Conservation (phyloP, 345 rosid species). For the Gossypium anomalum region DNA sequence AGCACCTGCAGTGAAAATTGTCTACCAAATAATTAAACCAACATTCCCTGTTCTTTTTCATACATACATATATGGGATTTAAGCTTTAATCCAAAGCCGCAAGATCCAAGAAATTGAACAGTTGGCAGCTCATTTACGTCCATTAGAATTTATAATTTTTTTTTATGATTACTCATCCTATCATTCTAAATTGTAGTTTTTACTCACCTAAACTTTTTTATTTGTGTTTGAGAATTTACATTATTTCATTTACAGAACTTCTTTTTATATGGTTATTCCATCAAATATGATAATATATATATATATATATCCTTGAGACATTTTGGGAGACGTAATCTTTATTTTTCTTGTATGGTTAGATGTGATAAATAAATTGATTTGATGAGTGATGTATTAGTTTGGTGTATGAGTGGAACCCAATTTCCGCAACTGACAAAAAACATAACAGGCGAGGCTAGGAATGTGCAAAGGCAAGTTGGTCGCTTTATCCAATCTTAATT, state of each 20-base stretch:
- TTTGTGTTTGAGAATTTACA: too few relatives aligned
- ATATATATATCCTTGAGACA: too few relatives aligned
- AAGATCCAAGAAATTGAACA: not conserved
- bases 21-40: not conserved
- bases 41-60: not conserved
- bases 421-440: slow-evolving; percentile 13
- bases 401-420: slow-evolving; percentile 8
- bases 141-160: too few relatives aligned
- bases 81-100: slow-evolving; percentile 6
- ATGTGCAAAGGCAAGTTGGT: not conserved
- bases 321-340: too few relatives aligned
- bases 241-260: too few relatives aligned
- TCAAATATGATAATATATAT: too few relatives aligned
- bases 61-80: not conserved
- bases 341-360: not conserved
- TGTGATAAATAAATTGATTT: not conserved
- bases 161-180: too few relatives aligned
- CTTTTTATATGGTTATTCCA: too few relatives aligned
- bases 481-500: not conserved
- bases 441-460: not conserved
- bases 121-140: not conserved
- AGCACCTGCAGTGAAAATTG: not conserved
- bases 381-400: not conserved
- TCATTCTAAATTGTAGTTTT: too few relatives aligned
- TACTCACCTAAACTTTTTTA: too few relatives aligned